phyloP scores from a whole-genome alignment of 768 basidiomycete species.

The Bullera alba region DNA sequence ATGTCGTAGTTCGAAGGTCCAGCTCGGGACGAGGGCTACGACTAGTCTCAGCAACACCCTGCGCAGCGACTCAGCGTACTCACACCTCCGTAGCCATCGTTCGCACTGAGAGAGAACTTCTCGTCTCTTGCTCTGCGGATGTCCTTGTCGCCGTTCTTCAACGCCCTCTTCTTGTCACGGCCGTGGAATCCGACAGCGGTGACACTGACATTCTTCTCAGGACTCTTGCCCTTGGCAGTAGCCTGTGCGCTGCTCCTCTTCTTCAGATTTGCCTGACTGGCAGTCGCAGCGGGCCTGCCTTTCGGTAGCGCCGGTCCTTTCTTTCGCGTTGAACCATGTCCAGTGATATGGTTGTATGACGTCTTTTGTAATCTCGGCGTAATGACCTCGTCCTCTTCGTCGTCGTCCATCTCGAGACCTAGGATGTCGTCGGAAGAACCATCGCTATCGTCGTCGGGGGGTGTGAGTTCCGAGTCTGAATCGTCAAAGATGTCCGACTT shows the following conservation, averaged over 20 bases:
- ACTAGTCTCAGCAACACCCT: not conserved
- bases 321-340: not conserved
- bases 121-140: slow-evolving; percentile 35
- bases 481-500: slow-evolving; percentile 6
- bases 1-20: not conserved
- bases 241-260: too few species aligned
- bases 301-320: not conserved
- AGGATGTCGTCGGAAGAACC: slow-evolving; percentile 11
- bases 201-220: too few species aligned
- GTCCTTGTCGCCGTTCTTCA: slow-evolving; percentile 26
- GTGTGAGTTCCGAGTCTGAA: slow-evolving; percentile 25
- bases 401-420: slow-evolving; percentile 10
- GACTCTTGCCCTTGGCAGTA: too few species aligned
- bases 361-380: not conserved
- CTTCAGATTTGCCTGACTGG: not conserved
- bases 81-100: slow-evolving; percentile 4
- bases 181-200: slow-evolving; percentile 7
- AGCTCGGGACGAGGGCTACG: not conserved
- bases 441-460: slow-evolving; percentile 18
- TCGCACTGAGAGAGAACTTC: slow-evolving; percentile 22
- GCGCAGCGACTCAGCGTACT: slow-evolving; percentile 2
- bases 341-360: not conserved
- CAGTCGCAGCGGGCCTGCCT: slow-evolving; percentile 1
- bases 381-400: not conserved
- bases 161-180: slow-evolving; percentile 27